Evolutionary conservation across 495 filamentous ascomycete genomes (phyloP).

Genomic region (Annulohypoxylon maeteangense): DNA sequence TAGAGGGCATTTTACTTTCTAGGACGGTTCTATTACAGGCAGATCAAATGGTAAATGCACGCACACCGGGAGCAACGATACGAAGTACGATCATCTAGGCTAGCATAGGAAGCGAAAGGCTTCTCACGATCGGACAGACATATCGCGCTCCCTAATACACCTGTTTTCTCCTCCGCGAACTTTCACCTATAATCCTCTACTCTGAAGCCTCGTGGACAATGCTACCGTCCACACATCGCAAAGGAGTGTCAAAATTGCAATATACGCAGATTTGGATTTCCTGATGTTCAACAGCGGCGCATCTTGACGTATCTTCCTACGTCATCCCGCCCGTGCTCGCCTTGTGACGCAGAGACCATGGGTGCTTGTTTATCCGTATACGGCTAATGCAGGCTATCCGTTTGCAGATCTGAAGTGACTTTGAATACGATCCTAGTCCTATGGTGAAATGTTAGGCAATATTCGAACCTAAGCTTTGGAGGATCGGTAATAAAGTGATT

Average conservation of each 20-base stretch:
- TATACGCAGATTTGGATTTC: conserved; percentile 18
- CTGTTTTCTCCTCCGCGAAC: conserved; percentile 27
- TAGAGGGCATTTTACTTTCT: conserved; percentile 43
- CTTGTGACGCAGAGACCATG: conserved; percentile 28
- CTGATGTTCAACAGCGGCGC: conserved; percentile 19
- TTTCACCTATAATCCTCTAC: conserved; percentile 10
- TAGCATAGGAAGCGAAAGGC: conserved; percentile 25
- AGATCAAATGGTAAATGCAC: conserved; percentile 22
- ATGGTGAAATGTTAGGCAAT: conserved; percentile 12
- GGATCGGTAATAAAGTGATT: conserved; percentile 1
- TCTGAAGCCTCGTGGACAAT: not conserved
- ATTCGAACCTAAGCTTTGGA: not conserved
- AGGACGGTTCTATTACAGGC: conserved; percentile 37
- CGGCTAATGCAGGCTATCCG: conserved; percentile 32
- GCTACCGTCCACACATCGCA: conserved; percentile 1
- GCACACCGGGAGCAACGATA: conserved; percentile 32
- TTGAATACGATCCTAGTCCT: conserved; percentile 17
- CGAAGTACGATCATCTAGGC: conserved; percentile 31
- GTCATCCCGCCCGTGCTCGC: conserved; percentile 29
- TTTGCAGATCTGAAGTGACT: conserved; percentile 27
- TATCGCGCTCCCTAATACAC: conserved; percentile 41
- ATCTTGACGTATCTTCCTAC: conserved; percentile 42
- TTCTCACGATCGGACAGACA: conserved; percentile 33
- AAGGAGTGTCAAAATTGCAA: conserved; percentile 5
- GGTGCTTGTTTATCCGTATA: conserved; percentile 22